These are phyloP conservation scores for Oropetium thomaeum DNA, from an alignment of 176 grass and related monocot species.

Conservation along the genomic window DNA sequence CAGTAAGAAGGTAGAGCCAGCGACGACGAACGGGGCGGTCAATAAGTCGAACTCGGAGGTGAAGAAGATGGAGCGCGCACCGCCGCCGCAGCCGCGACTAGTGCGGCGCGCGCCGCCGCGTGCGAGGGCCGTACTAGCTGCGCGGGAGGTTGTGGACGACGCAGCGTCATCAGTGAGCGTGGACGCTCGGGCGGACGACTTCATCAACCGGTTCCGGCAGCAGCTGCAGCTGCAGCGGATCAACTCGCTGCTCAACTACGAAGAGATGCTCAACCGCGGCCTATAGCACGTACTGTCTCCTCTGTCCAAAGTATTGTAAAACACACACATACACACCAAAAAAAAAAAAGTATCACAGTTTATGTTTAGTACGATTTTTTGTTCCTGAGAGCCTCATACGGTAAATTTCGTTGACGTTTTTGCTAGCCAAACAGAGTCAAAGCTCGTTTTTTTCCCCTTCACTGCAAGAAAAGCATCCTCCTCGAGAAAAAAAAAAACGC, in stretches of 20 bases:
- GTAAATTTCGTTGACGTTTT: no score
- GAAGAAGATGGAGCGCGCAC: slow-evolving; percentile 25
- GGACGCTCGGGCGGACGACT: slow-evolving; percentile 62
- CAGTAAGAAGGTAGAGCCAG: not conserved
- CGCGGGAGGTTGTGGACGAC: slow-evolving; percentile 20
- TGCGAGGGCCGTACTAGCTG: not conserved
- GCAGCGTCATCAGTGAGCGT: slow-evolving; percentile 16
- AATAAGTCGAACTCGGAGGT: slow-evolving; percentile 13
- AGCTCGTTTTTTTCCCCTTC: no score
- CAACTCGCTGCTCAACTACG: slow-evolving; percentile 76
- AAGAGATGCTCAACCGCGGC: slow-evolving; percentile 51
- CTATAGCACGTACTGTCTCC: no score
- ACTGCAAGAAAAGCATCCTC: no score
- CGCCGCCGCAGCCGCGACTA: slow-evolving; percentile 1
- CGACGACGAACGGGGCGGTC: not conserved
- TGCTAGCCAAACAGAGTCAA: no score
- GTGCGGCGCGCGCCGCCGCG: slow-evolving; percentile 9
- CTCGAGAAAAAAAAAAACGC: no score
- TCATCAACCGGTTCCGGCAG: slow-evolving; percentile 76
- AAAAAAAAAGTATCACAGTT: no score
- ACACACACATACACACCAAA: no score
- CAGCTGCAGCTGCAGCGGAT: slow-evolving; percentile 76
- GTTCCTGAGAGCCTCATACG: no score
- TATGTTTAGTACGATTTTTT: no score
- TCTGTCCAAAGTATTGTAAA: no score